phyloP scores from a whole-genome alignment of 345 rosid species.

The Turritis glabra region DNA sequence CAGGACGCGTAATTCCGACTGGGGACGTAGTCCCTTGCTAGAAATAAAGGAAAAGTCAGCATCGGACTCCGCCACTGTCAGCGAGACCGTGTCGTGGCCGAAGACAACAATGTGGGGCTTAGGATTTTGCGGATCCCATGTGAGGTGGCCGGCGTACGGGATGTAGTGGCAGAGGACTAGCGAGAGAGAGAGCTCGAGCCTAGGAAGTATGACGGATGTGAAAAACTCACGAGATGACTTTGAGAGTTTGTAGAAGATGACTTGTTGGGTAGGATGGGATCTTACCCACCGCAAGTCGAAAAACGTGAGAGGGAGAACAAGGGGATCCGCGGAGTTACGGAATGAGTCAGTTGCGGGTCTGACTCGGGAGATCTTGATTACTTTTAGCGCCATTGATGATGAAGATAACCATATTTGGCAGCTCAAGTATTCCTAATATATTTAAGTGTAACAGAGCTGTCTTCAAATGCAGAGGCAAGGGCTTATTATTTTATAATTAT shows the following conservation, averaged over 20 bases:
- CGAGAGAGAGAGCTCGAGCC: constrained; percentile 40
- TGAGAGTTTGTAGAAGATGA: neutral
- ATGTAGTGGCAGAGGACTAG: constrained; percentile 41
- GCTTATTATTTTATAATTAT: neutral
- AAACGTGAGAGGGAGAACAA: neutral
- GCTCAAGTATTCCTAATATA: no score
- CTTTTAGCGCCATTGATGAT: neutral
- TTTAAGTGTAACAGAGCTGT: neutral
- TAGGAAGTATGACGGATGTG: constrained; percentile 33
- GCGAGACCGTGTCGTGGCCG: constrained; percentile 25
- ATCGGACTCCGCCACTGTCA: constrained; percentile 36
- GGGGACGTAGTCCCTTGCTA: constrained; percentile 2
- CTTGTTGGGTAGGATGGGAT: neutral
- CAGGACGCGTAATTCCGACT: constrained; percentile 23
- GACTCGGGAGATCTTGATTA: no score
- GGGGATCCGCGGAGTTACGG: neutral
- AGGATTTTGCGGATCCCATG: constrained; percentile 25
- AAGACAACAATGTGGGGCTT: constrained; percentile 35
- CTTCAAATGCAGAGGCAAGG: neutral
- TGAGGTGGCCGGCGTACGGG: constrained; percentile 42
- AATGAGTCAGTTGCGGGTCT: neutral
- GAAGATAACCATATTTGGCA: neutral
- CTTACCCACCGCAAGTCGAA: neutral
- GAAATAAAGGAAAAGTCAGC: constrained; percentile 29
- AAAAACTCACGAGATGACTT: constrained; percentile 21